phyloP scores from a whole-genome alignment of 306 rosid species.

The Senna tora region DNA sequence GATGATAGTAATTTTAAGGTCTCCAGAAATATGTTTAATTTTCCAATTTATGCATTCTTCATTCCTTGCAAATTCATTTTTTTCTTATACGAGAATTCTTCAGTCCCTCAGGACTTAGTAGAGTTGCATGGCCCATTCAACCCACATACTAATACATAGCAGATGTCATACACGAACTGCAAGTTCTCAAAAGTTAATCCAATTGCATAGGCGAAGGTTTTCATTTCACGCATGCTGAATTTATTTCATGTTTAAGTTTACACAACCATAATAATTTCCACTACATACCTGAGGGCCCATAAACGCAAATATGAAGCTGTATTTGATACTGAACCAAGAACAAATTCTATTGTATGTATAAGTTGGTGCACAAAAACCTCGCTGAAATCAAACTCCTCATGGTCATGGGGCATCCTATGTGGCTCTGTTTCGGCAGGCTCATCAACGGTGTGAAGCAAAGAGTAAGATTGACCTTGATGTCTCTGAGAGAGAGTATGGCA shows the following conservation, averaged over 20 bases:
- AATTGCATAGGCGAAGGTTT: background rate
- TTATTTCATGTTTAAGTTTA: background rate
- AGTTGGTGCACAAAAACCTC: conserved; percentile 48
- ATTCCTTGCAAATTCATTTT: background rate
- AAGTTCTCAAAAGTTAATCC: background rate
- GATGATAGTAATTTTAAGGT: background rate
- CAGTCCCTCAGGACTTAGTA: background rate
- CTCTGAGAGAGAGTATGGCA: conserved; percentile 13
- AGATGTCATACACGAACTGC: background rate
- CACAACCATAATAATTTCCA: background rate
- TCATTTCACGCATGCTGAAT: background rate
- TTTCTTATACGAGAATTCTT: background rate
- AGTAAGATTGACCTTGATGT: conserved; percentile 27
- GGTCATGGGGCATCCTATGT: conserved; percentile 53
- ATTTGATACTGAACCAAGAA: conserved; percentile 75
- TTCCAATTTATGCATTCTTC: background rate
- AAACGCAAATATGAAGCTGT: conserved; percentile 80
- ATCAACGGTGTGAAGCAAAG: background rate
- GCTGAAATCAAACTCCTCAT: conserved; percentile 30
- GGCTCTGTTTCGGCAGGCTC: conserved; percentile 38
- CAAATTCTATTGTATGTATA: conserved; percentile 78
- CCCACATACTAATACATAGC: background rate
- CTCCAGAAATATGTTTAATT: background rate
- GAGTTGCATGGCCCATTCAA: background rate
- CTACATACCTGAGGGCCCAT: conserved; percentile 68